These are phyloP conservation scores for Cyberlindnera mrakii DNA, from an alignment of 805 yeast genomes.

Conservation along the genomic window DNA sequence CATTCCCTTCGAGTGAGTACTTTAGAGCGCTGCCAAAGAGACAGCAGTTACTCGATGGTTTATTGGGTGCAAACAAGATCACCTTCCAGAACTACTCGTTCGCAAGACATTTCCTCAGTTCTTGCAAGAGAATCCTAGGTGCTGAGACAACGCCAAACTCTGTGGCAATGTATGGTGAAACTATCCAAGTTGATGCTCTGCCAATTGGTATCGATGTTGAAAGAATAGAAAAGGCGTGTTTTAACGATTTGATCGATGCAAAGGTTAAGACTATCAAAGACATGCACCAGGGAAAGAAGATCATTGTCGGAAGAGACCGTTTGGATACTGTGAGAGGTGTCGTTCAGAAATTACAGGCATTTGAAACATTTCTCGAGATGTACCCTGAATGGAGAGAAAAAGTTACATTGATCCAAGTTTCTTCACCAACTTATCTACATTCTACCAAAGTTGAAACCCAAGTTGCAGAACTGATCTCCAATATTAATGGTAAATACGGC, in stretches of 20 bases:
- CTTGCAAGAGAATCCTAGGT: constrained; percentile 84
- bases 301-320: constrained; percentile 91
- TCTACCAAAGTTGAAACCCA: constrained; percentile 66
- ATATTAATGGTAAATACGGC: constrained; percentile 83
- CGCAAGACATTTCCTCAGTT: constrained; percentile 84
- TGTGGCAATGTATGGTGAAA: constrained; percentile 71
- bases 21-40: constrained; percentile 86
- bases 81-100: constrained; percentile 85
- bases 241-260: constrained; percentile 41
- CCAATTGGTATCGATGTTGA: constrained; percentile 89
- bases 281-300: constrained; percentile 58
- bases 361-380: constrained; percentile 79
- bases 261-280: constrained; percentile 61
- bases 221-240: constrained; percentile 55
- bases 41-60: constrained; percentile 76
- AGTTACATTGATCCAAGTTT: constrained; percentile 87
- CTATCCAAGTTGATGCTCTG: constrained; percentile 63
- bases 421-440: constrained; percentile 54
- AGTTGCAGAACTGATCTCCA: constrained; percentile 75
- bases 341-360: constrained; percentile 86
- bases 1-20: constrained; percentile 93
- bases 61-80: constrained; percentile 82
- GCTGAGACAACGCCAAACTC: constrained; percentile 44
- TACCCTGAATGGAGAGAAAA: constrained; percentile 88
- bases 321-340: constrained; percentile 91